These are phyloP conservation scores for Biscogniauxia sp. DNA, from an alignment of 2,329 filamentous ascomycete genomes.

Conservation along the genomic window DNA sequence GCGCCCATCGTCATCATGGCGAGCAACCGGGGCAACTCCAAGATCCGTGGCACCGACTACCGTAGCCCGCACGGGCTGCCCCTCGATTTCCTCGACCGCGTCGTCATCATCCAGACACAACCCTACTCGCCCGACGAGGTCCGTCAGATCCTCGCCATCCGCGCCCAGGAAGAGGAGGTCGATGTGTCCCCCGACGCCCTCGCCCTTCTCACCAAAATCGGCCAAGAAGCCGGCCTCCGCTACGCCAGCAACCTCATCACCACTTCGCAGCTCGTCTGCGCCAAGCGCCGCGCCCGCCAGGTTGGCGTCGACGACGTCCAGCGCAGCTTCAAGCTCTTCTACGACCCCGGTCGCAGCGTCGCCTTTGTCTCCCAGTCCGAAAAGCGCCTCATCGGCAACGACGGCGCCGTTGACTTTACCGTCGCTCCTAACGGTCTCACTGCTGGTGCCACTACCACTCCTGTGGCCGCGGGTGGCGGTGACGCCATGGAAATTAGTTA, in stretches of 20 bases:
- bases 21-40: slow-evolving; percentile 88
- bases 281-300: slow-evolving; percentile 82
- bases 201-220: slow-evolving; percentile 92
- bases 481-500: slow-evolving; percentile 36
- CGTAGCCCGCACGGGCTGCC: slow-evolving; percentile 90
- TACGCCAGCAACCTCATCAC: slow-evolving; percentile 99
- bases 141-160: slow-evolving; percentile 85
- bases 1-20: slow-evolving; percentile 99
- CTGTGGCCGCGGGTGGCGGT: slow-evolving; percentile 12
- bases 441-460: background rate
- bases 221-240: slow-evolving; percentile 83
- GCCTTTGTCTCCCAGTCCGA: slow-evolving; percentile 89
- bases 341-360: slow-evolving; percentile 82
- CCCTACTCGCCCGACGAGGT: slow-evolving; percentile 81
- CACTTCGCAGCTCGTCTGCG: slow-evolving; percentile 81
- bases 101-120: slow-evolving; percentile 94
- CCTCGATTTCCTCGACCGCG: slow-evolving; percentile 91
- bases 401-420: slow-evolving; percentile 73
- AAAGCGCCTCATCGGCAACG: slow-evolving; percentile 87
- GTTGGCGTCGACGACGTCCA: slow-evolving; percentile 87
- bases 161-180: slow-evolving; percentile 93
- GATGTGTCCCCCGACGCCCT: slow-evolving; percentile 88
- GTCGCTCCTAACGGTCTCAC: slow-evolving; percentile 29
- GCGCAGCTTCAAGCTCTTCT: slow-evolving; percentile 91
- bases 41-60: slow-evolving; percentile 92